Conservation (phyloP, 2,329 filamentous ascomycete species). For the Passalora sequoiae region DNA sequence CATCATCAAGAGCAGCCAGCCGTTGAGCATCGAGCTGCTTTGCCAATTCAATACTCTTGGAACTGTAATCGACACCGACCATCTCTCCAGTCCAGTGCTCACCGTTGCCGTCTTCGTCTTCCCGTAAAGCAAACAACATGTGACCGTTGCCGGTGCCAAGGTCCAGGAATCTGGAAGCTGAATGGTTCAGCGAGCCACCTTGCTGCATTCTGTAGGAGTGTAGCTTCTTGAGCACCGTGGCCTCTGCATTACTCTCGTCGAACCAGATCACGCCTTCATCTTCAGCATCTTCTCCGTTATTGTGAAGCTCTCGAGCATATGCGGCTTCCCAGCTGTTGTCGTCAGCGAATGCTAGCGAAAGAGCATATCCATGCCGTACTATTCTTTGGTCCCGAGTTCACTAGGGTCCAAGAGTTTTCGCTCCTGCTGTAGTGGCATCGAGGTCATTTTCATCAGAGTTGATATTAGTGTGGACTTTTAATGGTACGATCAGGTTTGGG, state of each 20-base stretch:
- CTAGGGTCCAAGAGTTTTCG: slow-evolving; percentile 60
- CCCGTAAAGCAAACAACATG: slow-evolving; percentile 74
- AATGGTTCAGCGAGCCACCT: slow-evolving; percentile 40
- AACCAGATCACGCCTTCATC: slow-evolving; percentile 95
- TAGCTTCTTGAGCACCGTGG: slow-evolving; percentile 66
- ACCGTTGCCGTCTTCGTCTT: slow-evolving; percentile 44
- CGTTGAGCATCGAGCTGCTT: slow-evolving; percentile 48
- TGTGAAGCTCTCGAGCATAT: slow-evolving; percentile 65
- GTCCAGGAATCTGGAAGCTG: slow-evolving; percentile 65
- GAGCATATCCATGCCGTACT: slow-evolving; percentile 51
- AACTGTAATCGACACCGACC: slow-evolving; percentile 85
- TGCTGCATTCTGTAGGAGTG: slow-evolving; percentile 45
- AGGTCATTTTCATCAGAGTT: slow-evolving; percentile 2
- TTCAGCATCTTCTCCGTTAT: slow-evolving; percentile 64
- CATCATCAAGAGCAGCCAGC: slow-evolving; percentile 11
- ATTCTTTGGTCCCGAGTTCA: slow-evolving; percentile 81
- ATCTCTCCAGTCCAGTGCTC: slow-evolving; percentile 61
- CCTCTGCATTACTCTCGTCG: slow-evolving; percentile 82
- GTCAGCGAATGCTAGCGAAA: slow-evolving; percentile 6
- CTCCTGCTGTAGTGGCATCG: neutral
- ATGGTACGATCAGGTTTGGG: too few species aligned
- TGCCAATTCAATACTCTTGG: slow-evolving; percentile 68
- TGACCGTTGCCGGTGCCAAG: slow-evolving; percentile 93
- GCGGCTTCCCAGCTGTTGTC: slow-evolving; percentile 51
- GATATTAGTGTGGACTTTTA: too few species aligned